A percentile compares a stretch with the other conserved stretches of the same genome.
phyloP scores from a whole-genome alignment of 2,329 filamentous ascomycete species.

The Coniochaeta sp. region DNA sequence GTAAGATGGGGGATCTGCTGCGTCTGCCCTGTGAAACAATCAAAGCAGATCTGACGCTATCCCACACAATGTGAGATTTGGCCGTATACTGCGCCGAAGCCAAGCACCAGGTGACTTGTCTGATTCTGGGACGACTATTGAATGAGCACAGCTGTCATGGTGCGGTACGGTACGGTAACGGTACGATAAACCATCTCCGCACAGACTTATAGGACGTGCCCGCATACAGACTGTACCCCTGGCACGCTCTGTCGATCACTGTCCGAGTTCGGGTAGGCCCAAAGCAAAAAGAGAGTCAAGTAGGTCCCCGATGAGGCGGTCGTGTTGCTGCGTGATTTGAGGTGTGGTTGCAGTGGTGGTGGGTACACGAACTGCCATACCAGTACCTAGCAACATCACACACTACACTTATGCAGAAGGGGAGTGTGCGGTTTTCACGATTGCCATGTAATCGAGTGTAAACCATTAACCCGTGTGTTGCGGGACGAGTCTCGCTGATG shows the following conservation, averaged over 20 bases:
- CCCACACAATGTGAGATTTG: not conserved
- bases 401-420: too few species aligned
- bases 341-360: not conserved
- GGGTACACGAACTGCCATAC: not conserved
- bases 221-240: not conserved
- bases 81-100: not conserved
- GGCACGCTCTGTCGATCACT: not conserved
- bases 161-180: not conserved
- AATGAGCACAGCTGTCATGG: not conserved
- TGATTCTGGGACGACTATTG: not conserved
- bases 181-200: not conserved
- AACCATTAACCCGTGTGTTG: too few species aligned
- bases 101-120: not conserved
- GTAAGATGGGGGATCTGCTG: conserved; percentile 2
- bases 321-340: not conserved
- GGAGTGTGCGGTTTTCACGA: too few species aligned
- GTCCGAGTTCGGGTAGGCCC: not conserved
- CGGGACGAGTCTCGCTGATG: too few species aligned
- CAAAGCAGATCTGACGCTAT: not conserved
- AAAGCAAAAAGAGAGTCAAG: not conserved
- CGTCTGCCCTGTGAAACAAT: conserved; percentile 2
- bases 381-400: not conserved
- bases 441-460: too few species aligned
- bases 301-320: conserved; percentile 1
- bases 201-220: not conserved